phyloP scores from a whole-genome alignment of 2,329 filamentous ascomycete species.

The Didymella sp. region DNA sequence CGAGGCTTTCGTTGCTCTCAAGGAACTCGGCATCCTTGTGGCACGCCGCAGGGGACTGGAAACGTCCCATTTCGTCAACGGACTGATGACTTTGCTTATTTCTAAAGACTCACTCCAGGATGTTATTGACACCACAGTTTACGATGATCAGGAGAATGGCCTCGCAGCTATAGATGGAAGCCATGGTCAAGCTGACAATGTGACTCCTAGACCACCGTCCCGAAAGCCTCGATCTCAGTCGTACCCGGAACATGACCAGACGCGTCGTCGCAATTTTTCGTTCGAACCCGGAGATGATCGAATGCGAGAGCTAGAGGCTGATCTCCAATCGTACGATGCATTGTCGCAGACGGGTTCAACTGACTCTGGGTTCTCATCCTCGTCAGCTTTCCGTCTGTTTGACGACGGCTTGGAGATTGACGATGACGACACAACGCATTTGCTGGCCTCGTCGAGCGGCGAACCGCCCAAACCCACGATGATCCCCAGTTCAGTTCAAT shows the following conservation, averaged over 20 bases:
- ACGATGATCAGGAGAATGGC: not conserved
- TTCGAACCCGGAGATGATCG: slow-evolving; percentile 55
- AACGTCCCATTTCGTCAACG: slow-evolving; percentile 38
- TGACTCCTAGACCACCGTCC: slow-evolving; percentile 8
- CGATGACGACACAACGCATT: not conserved
- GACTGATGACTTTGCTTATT: slow-evolving; percentile 45
- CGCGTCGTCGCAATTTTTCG: slow-evolving; percentile 50
- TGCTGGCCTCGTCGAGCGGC: not conserved
- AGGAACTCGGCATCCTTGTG: slow-evolving; percentile 44
- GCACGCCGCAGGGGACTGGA: slow-evolving; percentile 48
- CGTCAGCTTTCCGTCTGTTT: not conserved
- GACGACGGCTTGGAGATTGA: not conserved
- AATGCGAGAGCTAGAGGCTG: slow-evolving; percentile 27
- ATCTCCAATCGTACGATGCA: slow-evolving; percentile 15
- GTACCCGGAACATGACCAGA: slow-evolving; percentile 26
- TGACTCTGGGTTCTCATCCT: slow-evolving; percentile 8
- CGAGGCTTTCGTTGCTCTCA: slow-evolving; percentile 45
- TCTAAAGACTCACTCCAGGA: not conserved
- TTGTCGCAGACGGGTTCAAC: slow-evolving; percentile 13
- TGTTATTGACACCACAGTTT: not conserved
- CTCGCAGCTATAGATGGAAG: not conserved
- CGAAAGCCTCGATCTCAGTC: slow-evolving; percentile 30
- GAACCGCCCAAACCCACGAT: slow-evolving; percentile 42
- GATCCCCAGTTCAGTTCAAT: slow-evolving; percentile 54
- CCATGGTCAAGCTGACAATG: not conserved